Evolutionary conservation across 2,329 filamentous ascomycete genomes (phyloP), one percentile per base, ranked within the genome.

Genomic region (Nakataea oryzae): DNA sequence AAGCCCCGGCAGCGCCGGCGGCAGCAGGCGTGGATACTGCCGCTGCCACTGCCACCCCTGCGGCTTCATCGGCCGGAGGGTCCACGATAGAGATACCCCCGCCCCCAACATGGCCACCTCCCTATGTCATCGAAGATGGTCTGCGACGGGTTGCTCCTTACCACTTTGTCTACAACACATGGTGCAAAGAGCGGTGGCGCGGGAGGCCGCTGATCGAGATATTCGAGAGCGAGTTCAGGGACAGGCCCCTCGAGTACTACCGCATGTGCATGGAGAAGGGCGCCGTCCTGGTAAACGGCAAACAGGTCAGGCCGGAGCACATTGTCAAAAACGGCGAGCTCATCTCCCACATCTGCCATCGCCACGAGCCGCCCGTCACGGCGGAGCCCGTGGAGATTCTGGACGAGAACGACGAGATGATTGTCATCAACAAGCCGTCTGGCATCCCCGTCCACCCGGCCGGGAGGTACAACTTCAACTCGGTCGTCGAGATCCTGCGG

Each of bases 371-470:
- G 2, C 95, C 95, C 0, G 91, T 97, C 34, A 93, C 91, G 2
- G 87, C 86, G 21, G 84, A 90, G 55, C 85, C 90, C 0, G 88
- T 99, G 59, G 85, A 84, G 21, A 83, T 97, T 57, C 86, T 99
- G 54, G 89, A 96, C 74, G 95, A 99, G 74, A 91, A 96, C 68
- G 85, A 96, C 57, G 89, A 93, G 67, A 88, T 99, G 79, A 89
- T 99, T 63, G 93, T 97, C 65, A 96, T 99, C 73, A 92, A 97
- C 77, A 99, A 99, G 74, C 95, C 95, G 0, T 89, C 93, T 0
- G 95, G 95, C 8, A 87, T 99, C 54, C 95, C 95, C 0, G 95
- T 99, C 0, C 95, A 99, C 73, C 91, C 95, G 7, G 93, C 95
- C 0, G 95, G 95, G 7, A 86, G 95, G 59, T 99, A 99, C 79